Percentiles rank a stretch among this genome's conserved stretches.
Evolutionary conservation across 345 rosid genomes (phyloP).

Genomic region (Boechera divaricarpa): DNA sequence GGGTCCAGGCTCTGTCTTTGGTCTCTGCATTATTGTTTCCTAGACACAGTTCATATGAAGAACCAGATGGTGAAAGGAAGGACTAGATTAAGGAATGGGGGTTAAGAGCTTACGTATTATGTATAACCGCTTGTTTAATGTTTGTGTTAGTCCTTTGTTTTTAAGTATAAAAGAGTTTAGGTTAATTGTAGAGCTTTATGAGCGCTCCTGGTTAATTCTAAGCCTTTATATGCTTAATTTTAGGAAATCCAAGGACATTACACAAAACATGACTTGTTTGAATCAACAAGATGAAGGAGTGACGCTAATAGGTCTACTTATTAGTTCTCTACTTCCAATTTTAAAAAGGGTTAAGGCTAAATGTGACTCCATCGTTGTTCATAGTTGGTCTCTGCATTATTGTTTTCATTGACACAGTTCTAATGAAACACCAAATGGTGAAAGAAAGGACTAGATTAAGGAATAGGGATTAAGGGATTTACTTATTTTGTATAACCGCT

Average conservation of each 20-base stretch:
- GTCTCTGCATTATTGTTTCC: background rate
- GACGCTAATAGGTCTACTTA: no score
- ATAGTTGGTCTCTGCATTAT: background rate
- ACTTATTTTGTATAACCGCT: background rate
- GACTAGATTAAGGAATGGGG: background rate
- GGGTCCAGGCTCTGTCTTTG: background rate
- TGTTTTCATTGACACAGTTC: no score
- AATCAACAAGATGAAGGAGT: no score
- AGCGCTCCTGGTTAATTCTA: no score
- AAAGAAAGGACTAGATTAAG: background rate
- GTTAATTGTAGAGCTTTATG: background rate
- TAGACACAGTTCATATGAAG: background rate
- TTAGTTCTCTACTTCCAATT: no score
- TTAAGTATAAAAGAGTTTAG: background rate
- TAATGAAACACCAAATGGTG: background rate
- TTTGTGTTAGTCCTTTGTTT: background rate
- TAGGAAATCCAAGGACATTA: no score
- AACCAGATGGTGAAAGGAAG: slow-evolving; percentile 1
- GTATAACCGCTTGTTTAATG: background rate
- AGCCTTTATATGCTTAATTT: no score
- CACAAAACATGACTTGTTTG: no score
- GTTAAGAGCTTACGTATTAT: background rate
- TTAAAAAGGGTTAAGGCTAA: no score
- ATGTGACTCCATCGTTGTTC: no score
- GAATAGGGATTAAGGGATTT: background rate